phyloP scores from a whole-genome alignment of 352 stramenopile genomes.

The Saprolegnia parasitica region DNA sequence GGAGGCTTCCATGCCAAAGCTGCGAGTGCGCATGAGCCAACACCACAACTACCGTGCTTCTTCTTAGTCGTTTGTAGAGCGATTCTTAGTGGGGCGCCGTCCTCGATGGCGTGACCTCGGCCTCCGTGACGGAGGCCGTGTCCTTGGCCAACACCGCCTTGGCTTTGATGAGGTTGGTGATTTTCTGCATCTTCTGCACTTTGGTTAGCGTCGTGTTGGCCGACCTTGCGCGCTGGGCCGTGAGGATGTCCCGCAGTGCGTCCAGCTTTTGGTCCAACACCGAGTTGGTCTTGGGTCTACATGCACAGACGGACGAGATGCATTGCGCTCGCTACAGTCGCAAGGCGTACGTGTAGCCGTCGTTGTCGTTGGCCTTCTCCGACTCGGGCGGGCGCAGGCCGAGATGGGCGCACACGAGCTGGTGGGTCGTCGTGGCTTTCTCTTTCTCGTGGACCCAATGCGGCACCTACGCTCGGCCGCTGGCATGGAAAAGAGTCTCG shows the following conservation, averaged over 20 bases:
- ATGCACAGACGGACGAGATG: too few species aligned
- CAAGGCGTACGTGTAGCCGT: constrained; percentile 38
- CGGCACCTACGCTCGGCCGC: not conserved
- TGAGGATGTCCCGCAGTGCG: constrained; percentile 59
- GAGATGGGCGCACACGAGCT: constrained; percentile 65
- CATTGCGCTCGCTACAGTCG: too few species aligned
- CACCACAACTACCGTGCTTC: too few species aligned
- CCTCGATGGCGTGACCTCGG: not conserved
- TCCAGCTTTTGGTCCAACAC: constrained; percentile 58
- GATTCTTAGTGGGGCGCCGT: not conserved
- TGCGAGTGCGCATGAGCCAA: too few species aligned
- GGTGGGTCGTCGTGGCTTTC: constrained; percentile 48
- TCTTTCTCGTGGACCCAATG: constrained; percentile 50
- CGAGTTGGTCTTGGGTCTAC: constrained; percentile 34
- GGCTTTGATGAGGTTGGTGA: constrained; percentile 61
- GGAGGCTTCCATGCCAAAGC: not conserved
- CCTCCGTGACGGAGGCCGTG: not conserved
- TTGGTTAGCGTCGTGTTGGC: constrained; percentile 43
- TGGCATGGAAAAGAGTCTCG: not conserved
- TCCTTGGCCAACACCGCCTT: constrained; percentile 5
- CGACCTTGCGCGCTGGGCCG: constrained; percentile 27
- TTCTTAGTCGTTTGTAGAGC: not conserved
- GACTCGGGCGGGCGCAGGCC: constrained; percentile 31
- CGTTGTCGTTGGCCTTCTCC: constrained; percentile 38
- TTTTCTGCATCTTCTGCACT: constrained; percentile 57